Conservation (phyloP, 805 yeast species). For the Candida verbasci region DNA sequence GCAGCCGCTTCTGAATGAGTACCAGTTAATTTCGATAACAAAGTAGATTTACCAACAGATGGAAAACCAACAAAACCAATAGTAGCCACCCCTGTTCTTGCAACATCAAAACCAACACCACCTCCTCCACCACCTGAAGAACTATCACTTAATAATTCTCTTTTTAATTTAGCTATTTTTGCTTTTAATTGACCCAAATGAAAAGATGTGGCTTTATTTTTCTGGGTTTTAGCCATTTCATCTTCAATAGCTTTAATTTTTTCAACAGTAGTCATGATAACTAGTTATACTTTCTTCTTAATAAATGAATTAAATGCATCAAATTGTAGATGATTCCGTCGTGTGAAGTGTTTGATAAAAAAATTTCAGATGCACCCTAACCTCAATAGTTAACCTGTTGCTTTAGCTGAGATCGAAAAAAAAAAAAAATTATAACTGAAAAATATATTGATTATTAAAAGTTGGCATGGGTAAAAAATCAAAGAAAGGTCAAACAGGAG, state of each 20-base stretch:
- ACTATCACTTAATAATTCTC: conserved; percentile 73
- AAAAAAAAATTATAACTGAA: conserved; percentile 1
- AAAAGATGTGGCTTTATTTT: conserved; percentile 95
- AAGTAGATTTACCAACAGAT: conserved; percentile 86
- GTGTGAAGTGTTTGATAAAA: conserved; percentile 8
- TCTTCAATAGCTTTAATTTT: conserved; percentile 86
- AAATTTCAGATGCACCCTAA: conserved; percentile 3
- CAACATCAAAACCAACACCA: conserved; percentile 95
- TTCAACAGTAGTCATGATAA: conserved; percentile 42
- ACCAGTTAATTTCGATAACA: conserved; percentile 85
- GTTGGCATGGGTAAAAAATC: conserved; percentile 49
- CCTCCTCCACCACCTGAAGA: conserved; percentile 66
- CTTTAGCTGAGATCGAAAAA: conserved; percentile 2
- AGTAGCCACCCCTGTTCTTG: conserved; percentile 97
- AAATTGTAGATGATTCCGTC: conserved; percentile 4
- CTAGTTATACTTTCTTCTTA: background rate
- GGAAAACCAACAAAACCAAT: conserved; percentile 99
- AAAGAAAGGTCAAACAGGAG: conserved; percentile 57
- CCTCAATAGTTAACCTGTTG: conserved; percentile 1
- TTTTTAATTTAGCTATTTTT: conserved; percentile 87
- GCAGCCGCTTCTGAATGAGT: conserved; percentile 98
- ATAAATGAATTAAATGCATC: no score
- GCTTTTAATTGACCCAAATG: conserved; percentile 98
- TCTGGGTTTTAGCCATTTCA: conserved; percentile 97
- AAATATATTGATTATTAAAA: background rate